phyloP scores from a whole-genome alignment of 768 basidiomycete species.

The Tephrocybe rancida region DNA sequence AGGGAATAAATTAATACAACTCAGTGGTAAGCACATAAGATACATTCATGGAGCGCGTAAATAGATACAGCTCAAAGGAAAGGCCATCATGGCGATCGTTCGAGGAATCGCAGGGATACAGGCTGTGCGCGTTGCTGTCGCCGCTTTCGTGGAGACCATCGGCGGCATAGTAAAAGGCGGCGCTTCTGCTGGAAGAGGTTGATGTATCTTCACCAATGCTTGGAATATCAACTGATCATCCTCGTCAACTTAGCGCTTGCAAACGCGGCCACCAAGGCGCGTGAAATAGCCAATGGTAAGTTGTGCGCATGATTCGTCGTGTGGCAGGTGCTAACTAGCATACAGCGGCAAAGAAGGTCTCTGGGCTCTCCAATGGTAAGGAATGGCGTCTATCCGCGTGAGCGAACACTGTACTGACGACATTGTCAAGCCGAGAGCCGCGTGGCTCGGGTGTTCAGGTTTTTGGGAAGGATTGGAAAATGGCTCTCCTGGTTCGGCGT shows the following conservation, averaged over 20 bases:
- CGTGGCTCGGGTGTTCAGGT: neutral
- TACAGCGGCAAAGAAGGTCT: constrained; percentile 1
- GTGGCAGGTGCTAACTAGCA: neutral
- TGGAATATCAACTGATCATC: neutral
- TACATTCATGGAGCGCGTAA: neutral
- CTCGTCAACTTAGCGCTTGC: neutral
- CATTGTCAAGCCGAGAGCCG: neutral
- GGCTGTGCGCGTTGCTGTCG: neutral
- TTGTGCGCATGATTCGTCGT: neutral
- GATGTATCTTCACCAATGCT: neutral
- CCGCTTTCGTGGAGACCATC: neutral
- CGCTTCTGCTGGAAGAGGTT: constrained; percentile 1
- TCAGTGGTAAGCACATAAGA: neutral
- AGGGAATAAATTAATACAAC: neutral
- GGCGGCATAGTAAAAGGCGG: neutral
- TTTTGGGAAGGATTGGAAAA: neutral
- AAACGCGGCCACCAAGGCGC: neutral
- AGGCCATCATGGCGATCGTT: neutral
- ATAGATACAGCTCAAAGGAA: neutral
- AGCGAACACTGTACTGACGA: too few species aligned
- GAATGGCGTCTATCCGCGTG: too few species aligned
- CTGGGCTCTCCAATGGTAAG: constrained; percentile 3
- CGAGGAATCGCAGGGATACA: neutral
- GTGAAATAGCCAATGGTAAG: neutral
- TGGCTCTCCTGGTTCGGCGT: constrained; percentile 1